Percentiles rank a stretch among this genome's conserved stretches.
phyloP scores from a whole-genome alignment of 805 yeast species.

The Naumovozyma baii region DNA sequence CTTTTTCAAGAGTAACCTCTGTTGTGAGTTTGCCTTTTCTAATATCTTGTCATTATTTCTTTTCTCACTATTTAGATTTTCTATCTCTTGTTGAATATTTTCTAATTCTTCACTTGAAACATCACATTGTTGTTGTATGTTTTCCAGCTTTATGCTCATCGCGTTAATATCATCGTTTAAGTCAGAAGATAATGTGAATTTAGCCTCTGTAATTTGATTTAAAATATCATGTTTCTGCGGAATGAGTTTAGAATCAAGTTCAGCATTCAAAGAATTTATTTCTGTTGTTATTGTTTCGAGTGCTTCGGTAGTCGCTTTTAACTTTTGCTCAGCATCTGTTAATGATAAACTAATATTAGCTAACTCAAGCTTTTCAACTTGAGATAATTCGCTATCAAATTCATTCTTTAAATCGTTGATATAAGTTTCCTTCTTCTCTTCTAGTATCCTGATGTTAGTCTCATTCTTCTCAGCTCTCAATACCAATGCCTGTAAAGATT shows the following conservation, averaged over 20 bases:
- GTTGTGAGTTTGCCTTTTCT: constrained; percentile 47
- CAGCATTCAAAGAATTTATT: constrained; percentile 38
- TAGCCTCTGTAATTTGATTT: constrained; percentile 12
- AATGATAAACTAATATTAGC: constrained; percentile 34
- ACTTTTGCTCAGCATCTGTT: constrained; percentile 37
- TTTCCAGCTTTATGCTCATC: constrained; percentile 13
- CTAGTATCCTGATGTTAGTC: constrained; percentile 28
- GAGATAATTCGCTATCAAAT: constrained; percentile 45
- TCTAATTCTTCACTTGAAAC: constrained; percentile 26
- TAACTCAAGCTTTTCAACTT: constrained; percentile 40
- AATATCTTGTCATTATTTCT: constrained; percentile 33
- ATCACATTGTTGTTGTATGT: constrained; percentile 24
- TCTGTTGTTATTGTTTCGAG: constrained; percentile 16
- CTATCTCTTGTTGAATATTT: constrained; percentile 20
- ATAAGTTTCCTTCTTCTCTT: constrained; percentile 36
- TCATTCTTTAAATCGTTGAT: constrained; percentile 41
- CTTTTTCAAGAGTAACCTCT: constrained; percentile 41
- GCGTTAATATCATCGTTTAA: constrained; percentile 16
- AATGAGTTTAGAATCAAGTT: constrained; percentile 45
- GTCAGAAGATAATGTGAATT: constrained; percentile 9
- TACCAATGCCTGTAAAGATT: constrained; percentile 33
- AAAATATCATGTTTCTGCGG: constrained; percentile 41
- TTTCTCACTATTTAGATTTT: constrained; percentile 22
- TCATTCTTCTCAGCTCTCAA: constrained; percentile 31
- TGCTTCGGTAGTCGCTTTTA: constrained; percentile 28